These are phyloP conservation scores for Coelastrella sp. DNA, from an alignment of 139 green algal genomes.

Conservation along the genomic window DNA sequence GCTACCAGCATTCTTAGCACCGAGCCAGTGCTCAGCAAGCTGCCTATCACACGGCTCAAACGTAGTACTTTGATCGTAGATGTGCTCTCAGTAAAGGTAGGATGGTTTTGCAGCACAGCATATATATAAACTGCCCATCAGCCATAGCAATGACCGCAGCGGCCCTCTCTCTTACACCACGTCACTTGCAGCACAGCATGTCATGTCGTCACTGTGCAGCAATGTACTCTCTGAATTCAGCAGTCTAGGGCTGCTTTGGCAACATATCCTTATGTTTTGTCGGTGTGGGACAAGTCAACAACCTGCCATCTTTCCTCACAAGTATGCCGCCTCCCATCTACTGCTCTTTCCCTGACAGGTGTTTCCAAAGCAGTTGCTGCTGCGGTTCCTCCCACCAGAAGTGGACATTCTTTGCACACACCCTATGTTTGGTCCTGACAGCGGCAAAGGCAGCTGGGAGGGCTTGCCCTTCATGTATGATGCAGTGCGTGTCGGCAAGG, in stretches of 20 bases:
- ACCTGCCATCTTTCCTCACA: no score
- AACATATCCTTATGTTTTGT: no score
- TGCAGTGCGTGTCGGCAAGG: conserved; percentile 72
- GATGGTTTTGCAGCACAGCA: no score
- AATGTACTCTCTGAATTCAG: no score
- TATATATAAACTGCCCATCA: no score
- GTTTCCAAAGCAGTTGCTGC: conserved; percentile 95
- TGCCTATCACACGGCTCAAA: conserved; percentile 92
- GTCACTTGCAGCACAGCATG: no score
- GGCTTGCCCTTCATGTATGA: conserved; percentile 93
- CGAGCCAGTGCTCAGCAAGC: conserved; percentile 77
- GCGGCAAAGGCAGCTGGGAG: conserved; percentile 86
- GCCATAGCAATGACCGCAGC: no score
- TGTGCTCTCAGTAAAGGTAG: conserved; percentile 96
- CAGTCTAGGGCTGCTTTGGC: no score
- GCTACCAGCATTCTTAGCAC: conserved; percentile 93
- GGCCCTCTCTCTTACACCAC: no score
- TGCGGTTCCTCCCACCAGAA: conserved; percentile 78
- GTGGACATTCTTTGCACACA: conserved; percentile 99
- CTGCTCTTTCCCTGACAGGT: conserved; percentile 55
- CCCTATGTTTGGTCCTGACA: conserved; percentile 99
- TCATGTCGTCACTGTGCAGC: no score
- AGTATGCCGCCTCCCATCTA: background rate
- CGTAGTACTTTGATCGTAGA: conserved; percentile 97
- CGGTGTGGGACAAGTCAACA: no score